Percentiles rank a stretch among this genome's conserved stretches.
phyloP scores from a whole-genome alignment of 768 basidiomycete species.

The Calocera viscosa region DNA sequence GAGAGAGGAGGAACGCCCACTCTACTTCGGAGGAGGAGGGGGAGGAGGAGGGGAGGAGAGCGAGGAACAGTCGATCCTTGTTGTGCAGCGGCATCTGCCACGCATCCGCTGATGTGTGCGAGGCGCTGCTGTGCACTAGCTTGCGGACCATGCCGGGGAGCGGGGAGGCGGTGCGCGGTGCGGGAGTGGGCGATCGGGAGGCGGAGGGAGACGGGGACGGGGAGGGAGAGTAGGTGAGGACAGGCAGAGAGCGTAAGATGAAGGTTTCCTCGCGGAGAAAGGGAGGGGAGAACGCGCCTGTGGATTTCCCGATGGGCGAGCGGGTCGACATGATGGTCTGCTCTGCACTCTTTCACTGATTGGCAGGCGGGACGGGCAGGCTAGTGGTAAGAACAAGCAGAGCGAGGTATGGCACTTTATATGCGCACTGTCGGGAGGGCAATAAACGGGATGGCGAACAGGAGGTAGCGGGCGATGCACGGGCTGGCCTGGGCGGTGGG shows the following conservation, averaged over 20 bases:
- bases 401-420: too few species aligned
- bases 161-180: not conserved
- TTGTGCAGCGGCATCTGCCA: constrained; percentile 5
- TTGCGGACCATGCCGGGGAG: not conserved
- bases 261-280: not conserved
- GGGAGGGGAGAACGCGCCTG: not conserved
- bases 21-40: not conserved
- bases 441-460: too few species aligned
- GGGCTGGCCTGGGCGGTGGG: too few species aligned
- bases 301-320: not conserved
- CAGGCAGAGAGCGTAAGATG: not conserved
- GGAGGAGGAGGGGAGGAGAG: not conserved
- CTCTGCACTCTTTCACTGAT: too few species aligned
- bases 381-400: too few species aligned
- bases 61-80: constrained; percentile 3
- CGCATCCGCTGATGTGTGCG: not conserved
- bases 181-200: not conserved
- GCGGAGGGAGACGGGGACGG: not conserved
- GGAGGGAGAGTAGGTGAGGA: not conserved
- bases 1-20: not conserved
- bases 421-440: too few species aligned
- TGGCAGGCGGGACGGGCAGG: too few species aligned
- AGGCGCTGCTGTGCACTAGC: not conserved
- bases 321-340: not conserved
- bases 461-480: too few species aligned